Evolutionary conservation across 108 stramenopile species (phyloP).

Genomic region (Skeletonema potamos): DNA sequence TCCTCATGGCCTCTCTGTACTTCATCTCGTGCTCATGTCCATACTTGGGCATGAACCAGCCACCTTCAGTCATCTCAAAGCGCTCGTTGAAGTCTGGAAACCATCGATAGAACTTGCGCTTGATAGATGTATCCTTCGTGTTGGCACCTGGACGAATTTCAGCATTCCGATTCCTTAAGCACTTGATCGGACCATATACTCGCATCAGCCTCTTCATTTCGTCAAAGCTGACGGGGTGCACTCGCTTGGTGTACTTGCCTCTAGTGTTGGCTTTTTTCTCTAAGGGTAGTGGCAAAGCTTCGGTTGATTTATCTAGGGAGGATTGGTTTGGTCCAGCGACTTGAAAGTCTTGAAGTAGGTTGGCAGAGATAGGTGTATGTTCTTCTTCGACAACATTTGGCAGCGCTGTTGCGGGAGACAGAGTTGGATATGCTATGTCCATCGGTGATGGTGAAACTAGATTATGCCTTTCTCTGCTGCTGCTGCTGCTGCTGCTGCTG

Average conservation of each 20-base stretch:
- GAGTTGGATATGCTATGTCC: neutral
- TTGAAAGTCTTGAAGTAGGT: neutral
- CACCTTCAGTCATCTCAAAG: slow-evolving; percentile 8
- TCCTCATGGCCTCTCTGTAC: slow-evolving; percentile 10
- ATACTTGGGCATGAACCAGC: slow-evolving; percentile 19
- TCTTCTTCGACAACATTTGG: neutral
- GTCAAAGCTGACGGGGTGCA: neutral
- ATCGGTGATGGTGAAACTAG: neutral
- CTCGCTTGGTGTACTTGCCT: neutral
- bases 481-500: too few relatives aligned
- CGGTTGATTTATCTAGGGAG: neutral
- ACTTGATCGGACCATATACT: slow-evolving; percentile 18
- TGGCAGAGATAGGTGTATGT: neutral
- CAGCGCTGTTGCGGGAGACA: neutral
- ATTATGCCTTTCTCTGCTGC: neutral
- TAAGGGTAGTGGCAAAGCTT: neutral
- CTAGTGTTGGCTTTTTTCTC: neutral
- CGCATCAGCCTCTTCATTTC: slow-evolving; percentile 14
- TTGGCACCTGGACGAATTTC: neutral
- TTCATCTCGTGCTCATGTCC: slow-evolving; percentile 23
- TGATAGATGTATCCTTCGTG: slow-evolving; percentile 1
- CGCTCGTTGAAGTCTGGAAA: slow-evolving; percentile 22
- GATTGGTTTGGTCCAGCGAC: neutral
- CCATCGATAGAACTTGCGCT: slow-evolving; percentile 12
- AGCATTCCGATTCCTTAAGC: neutral